Evolutionary conservation across 306 rosid genomes (phyloP), one percentile per base, ranked within the genome.

Genomic region (Aeschynomene evenia): DNA sequence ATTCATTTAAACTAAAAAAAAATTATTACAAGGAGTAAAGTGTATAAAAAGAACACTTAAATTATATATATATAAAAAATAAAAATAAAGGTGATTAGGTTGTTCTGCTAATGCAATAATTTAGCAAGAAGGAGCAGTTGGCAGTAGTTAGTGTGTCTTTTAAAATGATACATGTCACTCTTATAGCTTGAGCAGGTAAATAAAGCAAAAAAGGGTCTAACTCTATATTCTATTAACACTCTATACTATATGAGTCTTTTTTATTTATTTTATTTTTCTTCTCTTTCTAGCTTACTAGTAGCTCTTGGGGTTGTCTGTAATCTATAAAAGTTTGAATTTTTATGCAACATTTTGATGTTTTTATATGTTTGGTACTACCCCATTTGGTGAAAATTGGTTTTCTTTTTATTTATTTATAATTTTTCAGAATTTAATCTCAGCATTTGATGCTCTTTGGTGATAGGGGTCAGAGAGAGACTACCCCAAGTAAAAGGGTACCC

Each of bases 81-180:
- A n/a, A 66, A 49, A 80, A 29, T 69, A 62, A 82, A 21, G 48
- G 26, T 70, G 83, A 70, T 65, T 70, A 67, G 81, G 85, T 81
- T 89, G 66, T 79, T 88, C 60, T 81, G 89, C 77, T 84, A 76
- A 40, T 57, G 88, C 87, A 93, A 90, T 86, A 82, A 90, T 86
- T 85, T 77, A 70, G 71, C 85, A 86, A 75, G 85, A n/a, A 84
- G 77, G 90, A 85, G 97, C 90, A 88, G 98, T 86, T 90, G 96
- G 92, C 89, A 81, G 86, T 88, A n/a, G 94, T 86, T 86, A 84
- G 82, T 77, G 60, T 74, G 88, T 86, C 86, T 84, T 86, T 88
- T 85, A 84, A 90, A 86, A 80, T 86, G 91, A 86, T 85, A 79
- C 79, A 85, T 74, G 86, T 82, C 91, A 83, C 84, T n/a, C 70